Conservation (phyloP, 225 moss, liverwort and hornwort genomes). For the Asterella californica region DNA sequence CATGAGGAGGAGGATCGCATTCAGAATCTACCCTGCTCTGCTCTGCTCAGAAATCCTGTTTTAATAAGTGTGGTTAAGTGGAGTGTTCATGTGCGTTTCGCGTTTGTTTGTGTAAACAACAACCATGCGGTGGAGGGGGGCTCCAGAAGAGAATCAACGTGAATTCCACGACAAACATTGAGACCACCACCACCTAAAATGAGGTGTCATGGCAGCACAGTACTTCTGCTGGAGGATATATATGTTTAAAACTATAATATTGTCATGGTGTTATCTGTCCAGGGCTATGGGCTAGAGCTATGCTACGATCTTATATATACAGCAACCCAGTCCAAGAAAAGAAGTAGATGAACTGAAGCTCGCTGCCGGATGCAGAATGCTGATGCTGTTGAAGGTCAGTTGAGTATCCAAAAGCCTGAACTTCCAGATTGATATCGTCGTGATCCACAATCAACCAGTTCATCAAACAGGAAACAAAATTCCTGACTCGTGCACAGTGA, state of each 20-base stretch:
- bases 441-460: neutral
- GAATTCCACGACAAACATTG: conserved; percentile 8
- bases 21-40: neutral
- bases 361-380: neutral
- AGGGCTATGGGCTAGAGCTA: neutral
- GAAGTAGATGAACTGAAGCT: conserved; percentile 17
- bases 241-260: neutral
- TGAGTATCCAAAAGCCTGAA: conserved; percentile 4
- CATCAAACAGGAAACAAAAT: neutral
- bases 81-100: neutral
- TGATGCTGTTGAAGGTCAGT: neutral
- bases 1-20: neutral
- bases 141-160: conserved; percentile 14
- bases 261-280: conserved; percentile 13
- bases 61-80: neutral
- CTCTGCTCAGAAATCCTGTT: neutral
- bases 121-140: neutral
- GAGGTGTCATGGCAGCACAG: conserved; percentile 13
- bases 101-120: neutral
- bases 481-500: conserved; percentile 8
- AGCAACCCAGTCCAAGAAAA: conserved; percentile 1
- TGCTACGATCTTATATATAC: neutral
- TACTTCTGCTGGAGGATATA: conserved; percentile 8
- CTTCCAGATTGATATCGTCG: conserved; percentile 12
- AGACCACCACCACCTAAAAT: conserved; percentile 12